Evolutionary conservation across 257 asterid species (phyloP).

Genomic region (Fraxinus pennsylvanica): DNA sequence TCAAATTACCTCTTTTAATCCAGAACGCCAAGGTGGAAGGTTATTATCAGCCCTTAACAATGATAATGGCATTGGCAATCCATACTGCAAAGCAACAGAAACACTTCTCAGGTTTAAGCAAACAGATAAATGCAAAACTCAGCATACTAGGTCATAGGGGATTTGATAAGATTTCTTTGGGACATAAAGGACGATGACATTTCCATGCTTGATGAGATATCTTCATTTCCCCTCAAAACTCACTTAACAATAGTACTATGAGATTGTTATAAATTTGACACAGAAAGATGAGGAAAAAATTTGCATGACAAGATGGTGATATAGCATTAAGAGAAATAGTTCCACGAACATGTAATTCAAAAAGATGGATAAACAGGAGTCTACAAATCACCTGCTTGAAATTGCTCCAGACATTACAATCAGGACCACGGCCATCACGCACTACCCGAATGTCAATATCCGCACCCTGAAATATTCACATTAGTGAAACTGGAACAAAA

Average conservation of each 20-base stretch:
- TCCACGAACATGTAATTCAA: slow-evolving; percentile 5
- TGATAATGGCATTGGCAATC: slow-evolving; percentile 82
- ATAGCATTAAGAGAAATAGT: background rate
- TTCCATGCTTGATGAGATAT: slow-evolving; percentile 8
- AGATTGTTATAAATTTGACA: background rate
- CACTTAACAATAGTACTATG: background rate
- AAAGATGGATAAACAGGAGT: background rate
- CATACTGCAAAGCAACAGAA: slow-evolving; percentile 61
- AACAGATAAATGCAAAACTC: background rate
- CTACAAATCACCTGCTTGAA: slow-evolving; percentile 67
- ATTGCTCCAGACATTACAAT: slow-evolving; percentile 94
- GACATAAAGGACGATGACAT: background rate
- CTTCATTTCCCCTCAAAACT: slow-evolving; percentile 9
- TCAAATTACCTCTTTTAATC: slow-evolving; percentile 71
- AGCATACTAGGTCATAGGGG: background rate
- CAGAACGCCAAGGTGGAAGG: slow-evolving; percentile 96
- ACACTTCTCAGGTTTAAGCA: background rate
- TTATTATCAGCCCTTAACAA: slow-evolving; percentile 94
- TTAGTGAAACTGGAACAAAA: slow-evolving; percentile 32
- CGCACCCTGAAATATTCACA: slow-evolving; percentile 80
- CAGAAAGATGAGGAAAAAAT: background rate
- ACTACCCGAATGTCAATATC: slow-evolving; percentile 99
- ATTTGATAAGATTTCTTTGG: background rate
- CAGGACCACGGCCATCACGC: slow-evolving; percentile 98
- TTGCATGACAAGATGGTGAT: slow-evolving; percentile 7